Evolutionary conservation across 2,329 filamentous ascomycete genomes (phyloP).

Genomic region (Calycina herbarum): DNA sequence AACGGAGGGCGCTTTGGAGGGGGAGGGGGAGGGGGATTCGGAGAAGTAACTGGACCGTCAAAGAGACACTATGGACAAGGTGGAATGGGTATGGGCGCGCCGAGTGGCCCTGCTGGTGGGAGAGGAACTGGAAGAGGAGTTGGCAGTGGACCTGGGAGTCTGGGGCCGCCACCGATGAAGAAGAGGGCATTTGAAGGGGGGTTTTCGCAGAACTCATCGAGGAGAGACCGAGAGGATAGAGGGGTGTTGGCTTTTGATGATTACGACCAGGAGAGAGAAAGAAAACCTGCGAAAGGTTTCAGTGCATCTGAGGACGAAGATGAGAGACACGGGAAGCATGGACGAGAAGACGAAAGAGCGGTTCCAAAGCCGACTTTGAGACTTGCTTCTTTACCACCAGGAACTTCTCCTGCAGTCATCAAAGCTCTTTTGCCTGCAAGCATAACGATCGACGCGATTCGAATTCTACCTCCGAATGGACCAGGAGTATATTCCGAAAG

Average conservation of each 20-base stretch:
- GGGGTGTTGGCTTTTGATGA: slow-evolving; percentile 37
- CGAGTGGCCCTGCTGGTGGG: slow-evolving; percentile 31
- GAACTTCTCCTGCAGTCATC: slow-evolving; percentile 58
- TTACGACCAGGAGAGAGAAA: slow-evolving; percentile 31
- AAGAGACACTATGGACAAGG: slow-evolving; percentile 64
- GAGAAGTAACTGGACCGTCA: slow-evolving; percentile 36
- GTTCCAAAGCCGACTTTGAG: slow-evolving; percentile 63
- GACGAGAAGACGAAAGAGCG: slow-evolving; percentile 55
- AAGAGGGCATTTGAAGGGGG: slow-evolving; percentile 52
- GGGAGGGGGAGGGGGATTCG: slow-evolving; percentile 18
- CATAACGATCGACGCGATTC: slow-evolving; percentile 70
- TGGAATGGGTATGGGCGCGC: slow-evolving; percentile 39
- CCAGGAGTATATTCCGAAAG: slow-evolving; percentile 57
- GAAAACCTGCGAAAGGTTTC: slow-evolving; percentile 28
- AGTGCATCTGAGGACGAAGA: slow-evolving; percentile 43
- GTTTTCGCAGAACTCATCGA: slow-evolving; percentile 39
- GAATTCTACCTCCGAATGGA: slow-evolving; percentile 60
- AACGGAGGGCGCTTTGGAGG: slow-evolving; percentile 24
- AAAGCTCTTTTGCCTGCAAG: slow-evolving; percentile 59
- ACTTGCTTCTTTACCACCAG: slow-evolving; percentile 60
- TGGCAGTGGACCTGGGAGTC: slow-evolving; percentile 60
- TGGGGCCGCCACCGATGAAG: slow-evolving; percentile 55
- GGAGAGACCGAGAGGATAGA: slow-evolving; percentile 32
- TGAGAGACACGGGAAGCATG: slow-evolving; percentile 37
- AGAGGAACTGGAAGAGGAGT: slow-evolving; percentile 41